Base-by-base conservation (phyloP, 2,329 filamentous ascomycete genomes). In the Sphaerulina vaccinii region DNA sequence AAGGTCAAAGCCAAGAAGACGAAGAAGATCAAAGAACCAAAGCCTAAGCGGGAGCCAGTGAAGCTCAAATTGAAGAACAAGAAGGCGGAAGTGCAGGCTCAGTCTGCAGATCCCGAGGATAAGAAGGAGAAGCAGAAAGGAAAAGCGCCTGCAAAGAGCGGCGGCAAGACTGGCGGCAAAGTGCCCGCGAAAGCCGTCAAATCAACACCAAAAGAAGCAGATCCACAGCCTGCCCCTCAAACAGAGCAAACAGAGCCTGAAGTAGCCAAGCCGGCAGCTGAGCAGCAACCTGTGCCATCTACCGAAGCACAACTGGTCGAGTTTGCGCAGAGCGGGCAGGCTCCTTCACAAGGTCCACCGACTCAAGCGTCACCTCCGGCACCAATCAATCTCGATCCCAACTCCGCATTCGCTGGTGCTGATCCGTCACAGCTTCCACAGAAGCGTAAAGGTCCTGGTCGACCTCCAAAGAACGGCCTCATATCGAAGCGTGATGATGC, bases 381-480 rank as follows among this genome's bases (percentile, higher is more conserved):
- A 23, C 52, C 57, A 11, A 47, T 54, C 33, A 51, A 51, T 13
- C 57, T 66, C 23, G 60, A 66, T 40, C 55, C 65, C 7, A 65
- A 61, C 19, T 68, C 68, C 3, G 61, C 64, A 13, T 58, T 69
- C 33, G 64, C 62, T 32, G 63, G 61, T 35, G 55, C 68, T 11
- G 59, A 64, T 7, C 59, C 62, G 5, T 65, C 65, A 33, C 62
- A 70, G 37, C 70, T 76, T 5, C 70, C 82, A 23, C 79, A 82
- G 22, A 86, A 82, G 70, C 85, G 86, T 57, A 83, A 87, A 60
- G 88, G 88, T 11, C 88, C 88, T 8, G 88, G 88, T n/a, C 76
- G 88, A 47, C 88, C 88, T 16, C 88, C 88, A 0, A 91, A 91
- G 72, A 87, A 91, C 63, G 88, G 88, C 22, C 80, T 90, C 65